phyloP scores from a whole-genome alignment of 371 early-diverging fungal genomes.

The Umbelopsis sp. region DNA sequence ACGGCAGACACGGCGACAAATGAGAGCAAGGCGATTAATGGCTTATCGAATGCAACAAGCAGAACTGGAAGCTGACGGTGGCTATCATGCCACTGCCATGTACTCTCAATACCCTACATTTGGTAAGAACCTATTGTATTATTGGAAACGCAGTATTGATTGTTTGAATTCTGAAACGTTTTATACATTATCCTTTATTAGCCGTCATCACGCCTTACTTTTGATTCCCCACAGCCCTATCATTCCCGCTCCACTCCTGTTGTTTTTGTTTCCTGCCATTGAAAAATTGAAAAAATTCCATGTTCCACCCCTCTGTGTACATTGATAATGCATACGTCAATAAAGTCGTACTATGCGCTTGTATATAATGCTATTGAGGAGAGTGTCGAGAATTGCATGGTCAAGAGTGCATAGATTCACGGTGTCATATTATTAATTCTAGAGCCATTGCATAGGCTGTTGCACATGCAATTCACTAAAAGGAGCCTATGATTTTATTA shows the following conservation, averaged over 20 bases:
- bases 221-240: not conserved
- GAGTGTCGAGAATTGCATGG: too few species aligned
- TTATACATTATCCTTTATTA: not conserved
- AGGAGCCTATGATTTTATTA: too few species aligned
- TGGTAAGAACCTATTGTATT: slow-evolving; percentile 6
- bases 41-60: slow-evolving; percentile 15
- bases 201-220: not conserved
- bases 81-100: slow-evolving; percentile 1
- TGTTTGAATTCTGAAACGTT: not conserved
- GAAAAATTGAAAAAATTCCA: too few species aligned
- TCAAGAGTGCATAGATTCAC: too few species aligned
- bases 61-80: not conserved
- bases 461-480: not conserved
- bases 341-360: too few species aligned
- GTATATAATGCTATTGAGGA: too few species aligned
- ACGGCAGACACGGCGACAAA: not conserved
- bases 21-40: slow-evolving; percentile 6
- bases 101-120: slow-evolving; percentile 8
- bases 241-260: too few species aligned
- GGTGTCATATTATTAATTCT: too few species aligned
- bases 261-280: too few species aligned
- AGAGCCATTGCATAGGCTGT: not conserved
- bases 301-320: too few species aligned
- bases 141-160: not conserved
- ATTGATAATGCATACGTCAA: too few species aligned